Conservation (phyloP, 192 early-diverging fungal genomes). For the Allomyces arbusculus region DNA sequence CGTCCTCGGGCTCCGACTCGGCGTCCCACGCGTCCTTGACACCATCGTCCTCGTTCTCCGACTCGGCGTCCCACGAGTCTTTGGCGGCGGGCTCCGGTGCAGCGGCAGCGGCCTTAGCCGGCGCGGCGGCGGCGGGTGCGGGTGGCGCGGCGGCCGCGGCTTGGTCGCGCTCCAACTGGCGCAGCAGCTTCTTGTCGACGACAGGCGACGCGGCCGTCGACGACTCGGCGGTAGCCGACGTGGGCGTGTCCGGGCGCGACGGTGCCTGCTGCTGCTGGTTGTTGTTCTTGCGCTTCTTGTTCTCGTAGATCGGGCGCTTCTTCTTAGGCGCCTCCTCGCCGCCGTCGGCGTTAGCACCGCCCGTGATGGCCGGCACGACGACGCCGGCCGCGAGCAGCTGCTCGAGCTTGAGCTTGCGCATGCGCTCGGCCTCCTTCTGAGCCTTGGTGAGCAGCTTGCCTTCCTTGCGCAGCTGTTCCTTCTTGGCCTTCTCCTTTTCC, state of each 20-base stretch:
- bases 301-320: conserved; percentile 52
- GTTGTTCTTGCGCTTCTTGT: conserved; percentile 45
- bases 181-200: background rate
- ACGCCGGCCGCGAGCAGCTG: conserved; percentile 59
- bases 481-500: conserved; percentile 65
- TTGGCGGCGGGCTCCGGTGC: background rate
- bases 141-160: conserved; percentile 14
- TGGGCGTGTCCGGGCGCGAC: background rate
- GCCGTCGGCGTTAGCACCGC: conserved; percentile 30
- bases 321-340: conserved; percentile 20
- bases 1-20: conserved; percentile 20
- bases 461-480: conserved; percentile 69
- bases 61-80: conserved; percentile 14
- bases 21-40: conserved; percentile 9
- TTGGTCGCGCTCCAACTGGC: background rate
- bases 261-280: conserved; percentile 10
- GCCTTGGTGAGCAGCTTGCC: conserved; percentile 84
- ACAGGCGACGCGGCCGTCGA: background rate
- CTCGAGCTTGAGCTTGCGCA: conserved; percentile 45
- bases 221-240: background rate
- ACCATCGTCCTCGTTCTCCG: conserved; percentile 13
- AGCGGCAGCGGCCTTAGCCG: background rate
- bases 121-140: conserved; percentile 4
- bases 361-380: conserved; percentile 8
- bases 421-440: conserved; percentile 67